phyloP scores from a whole-genome alignment of 495 filamentous ascomycete genomes.

The Chaetomium tenue region DNA sequence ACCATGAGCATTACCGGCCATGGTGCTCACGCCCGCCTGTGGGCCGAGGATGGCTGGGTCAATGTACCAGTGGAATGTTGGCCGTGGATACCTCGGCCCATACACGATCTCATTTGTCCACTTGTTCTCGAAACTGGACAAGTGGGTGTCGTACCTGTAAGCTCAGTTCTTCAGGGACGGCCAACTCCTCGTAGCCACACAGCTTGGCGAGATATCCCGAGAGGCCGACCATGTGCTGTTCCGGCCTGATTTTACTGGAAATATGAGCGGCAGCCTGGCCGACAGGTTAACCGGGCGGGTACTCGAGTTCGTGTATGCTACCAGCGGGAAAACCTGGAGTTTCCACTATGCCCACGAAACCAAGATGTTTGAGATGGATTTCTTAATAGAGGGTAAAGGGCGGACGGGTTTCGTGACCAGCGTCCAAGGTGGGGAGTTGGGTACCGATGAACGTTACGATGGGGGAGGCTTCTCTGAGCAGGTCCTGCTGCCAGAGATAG shows the following conservation, averaged over 20 bases:
- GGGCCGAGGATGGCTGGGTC: slow-evolving; percentile 6
- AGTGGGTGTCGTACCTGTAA: not conserved
- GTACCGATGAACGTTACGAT: not conserved
- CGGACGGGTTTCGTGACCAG: not conserved
- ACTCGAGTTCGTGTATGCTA: not conserved
- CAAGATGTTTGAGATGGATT: not conserved
- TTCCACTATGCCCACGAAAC: not conserved
- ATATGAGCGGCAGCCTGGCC: not conserved
- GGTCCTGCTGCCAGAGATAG: not conserved
- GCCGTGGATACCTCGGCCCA: not conserved
- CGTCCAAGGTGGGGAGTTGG: not conserved
- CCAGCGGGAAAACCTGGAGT: not conserved
- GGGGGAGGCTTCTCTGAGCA: not conserved
- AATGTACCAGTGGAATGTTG: not conserved
- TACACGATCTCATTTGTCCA: not conserved
- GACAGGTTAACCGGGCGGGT: not conserved
- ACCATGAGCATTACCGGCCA: not conserved
- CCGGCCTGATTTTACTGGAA: not conserved
- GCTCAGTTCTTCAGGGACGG: not conserved
- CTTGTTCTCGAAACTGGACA: not conserved
- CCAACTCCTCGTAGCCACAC: not conserved
- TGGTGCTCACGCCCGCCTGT: not conserved
- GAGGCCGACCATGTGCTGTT: not conserved
- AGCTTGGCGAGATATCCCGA: not conserved
- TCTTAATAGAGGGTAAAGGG: not conserved